Base-by-base conservation (phyloP, 768 basidiomycete genomes). In the Epithele typhae region DNA sequence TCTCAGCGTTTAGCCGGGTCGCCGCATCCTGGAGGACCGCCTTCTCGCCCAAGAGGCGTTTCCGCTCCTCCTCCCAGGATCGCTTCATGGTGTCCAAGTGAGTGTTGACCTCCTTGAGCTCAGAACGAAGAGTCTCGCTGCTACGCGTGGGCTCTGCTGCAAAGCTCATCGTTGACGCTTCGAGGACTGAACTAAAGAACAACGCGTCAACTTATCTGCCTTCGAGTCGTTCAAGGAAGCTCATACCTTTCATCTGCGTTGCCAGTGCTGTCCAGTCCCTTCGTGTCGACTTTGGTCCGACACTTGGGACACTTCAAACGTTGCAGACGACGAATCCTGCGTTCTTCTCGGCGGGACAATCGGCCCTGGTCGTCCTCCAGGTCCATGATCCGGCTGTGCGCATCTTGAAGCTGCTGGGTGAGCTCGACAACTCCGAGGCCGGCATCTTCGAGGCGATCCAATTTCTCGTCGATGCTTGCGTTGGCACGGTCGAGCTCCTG, bases 381-480 rank as follows among this genome's bases (percentile, higher is more conserved):
- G 0, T 60, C 49, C 5, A 64, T 63, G 14, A 85, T 80, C 52
- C 68, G 74, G 12, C 71, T 61, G 7, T 84, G 76, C 8, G 87
- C 84, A 53, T 89, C 86, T 48, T 82, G 84, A 3, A 92, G 75
- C 44, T 78, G 81, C 65, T 73, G 75, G 0, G 84, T 82, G 27
- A 90, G 69, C 6, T 77, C 79, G 37, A 92, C 79, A 34, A 83
- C 83, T 23, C 80, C 87, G 12, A 84, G 63, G 4, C 90, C 90
- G 0, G 84, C 82, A 46, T 91, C 83, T 58, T 89, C 87, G 3
- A 94, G 80, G 42, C 84, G 81, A 60, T 91, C 89, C 14, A 94
- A 73, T 62, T 93, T 92, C 59, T 91, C 84, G 55, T 94, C 92
- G 44, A 94, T 87, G 55, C 78, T 85, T 27, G 85, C 82, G 59